Conservation (phyloP, 768 basidiomycete genomes). For the Hortiboletus campestris region DNA sequence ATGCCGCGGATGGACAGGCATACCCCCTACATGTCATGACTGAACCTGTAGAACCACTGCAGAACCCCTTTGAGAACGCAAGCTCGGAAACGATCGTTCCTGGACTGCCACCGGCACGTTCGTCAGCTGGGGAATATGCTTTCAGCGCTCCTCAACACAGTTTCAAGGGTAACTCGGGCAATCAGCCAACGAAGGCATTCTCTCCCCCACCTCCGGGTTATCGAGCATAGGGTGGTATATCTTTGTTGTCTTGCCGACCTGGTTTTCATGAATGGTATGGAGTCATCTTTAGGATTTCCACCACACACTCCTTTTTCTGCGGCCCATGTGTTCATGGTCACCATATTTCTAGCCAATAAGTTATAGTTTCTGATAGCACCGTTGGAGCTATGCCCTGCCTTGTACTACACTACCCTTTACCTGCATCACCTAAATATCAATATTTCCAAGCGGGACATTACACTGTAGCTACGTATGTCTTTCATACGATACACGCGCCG, state of each 20-base stretch:
- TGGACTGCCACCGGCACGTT: constrained; percentile 6
- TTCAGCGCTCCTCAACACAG: constrained; percentile 26
- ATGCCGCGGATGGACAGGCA: constrained; percentile 25
- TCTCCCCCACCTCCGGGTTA: constrained; percentile 27
- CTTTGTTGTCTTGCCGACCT: not conserved
- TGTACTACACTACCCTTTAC: constrained; percentile 20
- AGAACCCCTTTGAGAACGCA: constrained; percentile 27
- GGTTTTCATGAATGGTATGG: not conserved
- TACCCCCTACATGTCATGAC: constrained; percentile 23
- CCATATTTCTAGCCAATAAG: constrained; percentile 16
- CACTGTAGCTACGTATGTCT: not conserved
- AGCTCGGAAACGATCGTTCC: constrained; percentile 19
- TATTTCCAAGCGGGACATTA: not conserved
- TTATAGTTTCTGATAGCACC: constrained; percentile 18
- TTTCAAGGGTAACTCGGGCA: constrained; percentile 13
- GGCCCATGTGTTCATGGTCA: not conserved
- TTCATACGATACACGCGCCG: not conserved
- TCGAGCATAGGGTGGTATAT: not conserved
- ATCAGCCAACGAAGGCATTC: not conserved
- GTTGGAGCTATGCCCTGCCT: constrained; percentile 1
- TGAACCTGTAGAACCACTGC: constrained; percentile 13
- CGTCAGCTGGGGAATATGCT: constrained; percentile 20
- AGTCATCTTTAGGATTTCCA: not conserved
- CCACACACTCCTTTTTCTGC: constrained; percentile 5
- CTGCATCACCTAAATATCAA: constrained; percentile 1